Percentiles rank a stretch among this genome's conserved stretches.
Evolutionary conservation across 2,329 filamentous ascomycete species (phyloP).

Genomic region (Talaromyces sp.): DNA sequence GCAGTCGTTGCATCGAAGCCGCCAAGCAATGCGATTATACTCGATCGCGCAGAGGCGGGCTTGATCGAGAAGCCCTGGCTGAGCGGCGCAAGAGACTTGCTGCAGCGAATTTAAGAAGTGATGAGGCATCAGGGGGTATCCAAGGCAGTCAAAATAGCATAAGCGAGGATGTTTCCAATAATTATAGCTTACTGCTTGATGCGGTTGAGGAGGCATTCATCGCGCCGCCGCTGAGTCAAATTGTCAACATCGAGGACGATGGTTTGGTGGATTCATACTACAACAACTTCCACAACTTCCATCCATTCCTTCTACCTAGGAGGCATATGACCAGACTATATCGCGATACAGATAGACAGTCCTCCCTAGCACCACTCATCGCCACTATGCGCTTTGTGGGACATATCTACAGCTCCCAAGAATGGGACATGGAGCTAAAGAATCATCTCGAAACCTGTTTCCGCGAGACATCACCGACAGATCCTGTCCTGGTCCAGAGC

Average conservation of each 20-base stretch:
- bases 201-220: neutral
- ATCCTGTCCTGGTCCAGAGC: constrained; percentile 29
- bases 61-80: constrained; percentile 25
- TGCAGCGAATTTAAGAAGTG: neutral
- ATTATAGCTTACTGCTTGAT: neutral
- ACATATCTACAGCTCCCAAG: constrained; percentile 25
- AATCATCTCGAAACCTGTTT: constrained; percentile 23
- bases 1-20: constrained; percentile 43
- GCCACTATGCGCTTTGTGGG: constrained; percentile 33
- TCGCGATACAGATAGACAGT: constrained; percentile 9
- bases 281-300: constrained; percentile 32
- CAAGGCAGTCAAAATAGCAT: neutral
- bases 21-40: constrained; percentile 50
- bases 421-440: constrained; percentile 24
- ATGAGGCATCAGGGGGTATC: neutral
- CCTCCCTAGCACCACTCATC: constrained; percentile 26
- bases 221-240: neutral
- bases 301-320: constrained; percentile 32
- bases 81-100: constrained; percentile 25
- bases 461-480: constrained; percentile 13
- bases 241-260: constrained; percentile 21
- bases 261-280: constrained; percentile 32
- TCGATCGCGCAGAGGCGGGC: constrained; percentile 47
- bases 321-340: constrained; percentile 22
- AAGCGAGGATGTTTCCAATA: neutral